A percentile compares a stretch with the other conserved stretches of the same genome.
Evolutionary conservation across 2,329 filamentous ascomycete genomes (phyloP).

Genomic region (Ascochyta lentis): DNA sequence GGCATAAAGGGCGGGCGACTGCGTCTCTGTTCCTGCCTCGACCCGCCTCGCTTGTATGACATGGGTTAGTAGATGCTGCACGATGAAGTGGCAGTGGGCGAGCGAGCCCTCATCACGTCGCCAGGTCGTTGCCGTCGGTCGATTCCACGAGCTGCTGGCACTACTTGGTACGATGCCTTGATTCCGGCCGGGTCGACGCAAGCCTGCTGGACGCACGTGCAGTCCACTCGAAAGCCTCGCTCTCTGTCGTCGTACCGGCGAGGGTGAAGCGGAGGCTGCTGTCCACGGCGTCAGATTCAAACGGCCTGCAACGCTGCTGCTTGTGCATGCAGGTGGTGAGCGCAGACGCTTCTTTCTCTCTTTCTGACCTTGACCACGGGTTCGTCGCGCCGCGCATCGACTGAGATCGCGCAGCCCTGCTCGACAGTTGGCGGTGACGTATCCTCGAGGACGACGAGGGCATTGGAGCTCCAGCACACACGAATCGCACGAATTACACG

Average conservation of each 20-base stretch:
- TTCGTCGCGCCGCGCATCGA: slow-evolving; percentile 15
- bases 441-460: slow-evolving; percentile 14
- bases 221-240: slow-evolving; percentile 2
- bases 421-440: slow-evolving; percentile 21
- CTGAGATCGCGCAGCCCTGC: slow-evolving; percentile 23
- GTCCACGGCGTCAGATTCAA: slow-evolving; percentile 6
- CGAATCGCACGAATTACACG: slow-evolving; percentile 10
- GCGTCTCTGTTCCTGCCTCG: slow-evolving; percentile 18
- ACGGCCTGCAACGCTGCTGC: background rate
- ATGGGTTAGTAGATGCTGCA: slow-evolving; percentile 18
- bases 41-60: slow-evolving; percentile 16
- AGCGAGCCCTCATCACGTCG: slow-evolving; percentile 10
- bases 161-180: slow-evolving; percentile 1
- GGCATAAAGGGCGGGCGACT: background rate
- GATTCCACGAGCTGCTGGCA: no score
- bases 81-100: slow-evolving; percentile 19
- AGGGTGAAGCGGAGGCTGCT: slow-evolving; percentile 5
- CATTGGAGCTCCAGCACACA: slow-evolving; percentile 23
- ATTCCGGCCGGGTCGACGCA: slow-evolving; percentile 2
- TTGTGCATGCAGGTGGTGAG: slow-evolving; percentile 8
- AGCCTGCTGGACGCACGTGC: slow-evolving; percentile 6
- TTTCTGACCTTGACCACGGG: background rate
- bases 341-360: slow-evolving; percentile 1
- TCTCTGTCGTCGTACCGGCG: background rate
- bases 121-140: slow-evolving; percentile 2